Conservation (phyloP, 2,329 filamentous ascomycete genomes). For the Colletotrichum sublineola region DNA sequence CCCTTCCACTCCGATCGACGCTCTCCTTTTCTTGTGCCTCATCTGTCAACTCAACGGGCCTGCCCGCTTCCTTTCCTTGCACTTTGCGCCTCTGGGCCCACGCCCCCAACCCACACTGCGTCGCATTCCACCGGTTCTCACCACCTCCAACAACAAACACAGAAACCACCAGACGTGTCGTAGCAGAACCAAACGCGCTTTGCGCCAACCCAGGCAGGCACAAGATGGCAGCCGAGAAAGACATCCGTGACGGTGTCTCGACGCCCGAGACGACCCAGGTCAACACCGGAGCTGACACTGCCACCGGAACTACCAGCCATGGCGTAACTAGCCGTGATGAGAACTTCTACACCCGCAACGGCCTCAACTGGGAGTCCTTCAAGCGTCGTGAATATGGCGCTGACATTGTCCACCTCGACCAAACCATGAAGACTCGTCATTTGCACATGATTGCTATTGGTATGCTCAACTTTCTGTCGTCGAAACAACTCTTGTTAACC, state of each 20-base stretch:
- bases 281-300: conserved; percentile 13
- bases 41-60: conserved; percentile 14
- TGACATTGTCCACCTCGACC: conserved; percentile 46
- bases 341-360: conserved; percentile 44
- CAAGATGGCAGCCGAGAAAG: conserved; percentile 30
- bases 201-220: neutral
- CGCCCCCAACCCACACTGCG: neutral
- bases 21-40: conserved; percentile 22
- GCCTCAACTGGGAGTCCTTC: conserved; percentile 46
- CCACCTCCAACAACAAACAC: neutral
- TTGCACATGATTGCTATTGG: conserved; percentile 66
- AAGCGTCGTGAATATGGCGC: conserved; percentile 44
- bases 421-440: conserved; percentile 60
- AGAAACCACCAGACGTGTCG: neutral
- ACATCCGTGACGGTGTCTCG: conserved; percentile 33
- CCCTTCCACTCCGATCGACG: conserved; percentile 10
- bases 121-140: neutral
- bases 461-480: neutral
- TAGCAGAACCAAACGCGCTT: neutral
- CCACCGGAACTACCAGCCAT: conserved; percentile 3
- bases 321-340: conserved; percentile 24
- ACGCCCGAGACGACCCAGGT: conserved; percentile 37
- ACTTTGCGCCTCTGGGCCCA: conserved; percentile 13
- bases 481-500: neutral
- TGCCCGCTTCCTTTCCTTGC: conserved; percentile 8